These are phyloP conservation scores for Maudiozyma bulderi DNA, from an alignment of 805 yeast genomes.

Conservation along the genomic window DNA sequence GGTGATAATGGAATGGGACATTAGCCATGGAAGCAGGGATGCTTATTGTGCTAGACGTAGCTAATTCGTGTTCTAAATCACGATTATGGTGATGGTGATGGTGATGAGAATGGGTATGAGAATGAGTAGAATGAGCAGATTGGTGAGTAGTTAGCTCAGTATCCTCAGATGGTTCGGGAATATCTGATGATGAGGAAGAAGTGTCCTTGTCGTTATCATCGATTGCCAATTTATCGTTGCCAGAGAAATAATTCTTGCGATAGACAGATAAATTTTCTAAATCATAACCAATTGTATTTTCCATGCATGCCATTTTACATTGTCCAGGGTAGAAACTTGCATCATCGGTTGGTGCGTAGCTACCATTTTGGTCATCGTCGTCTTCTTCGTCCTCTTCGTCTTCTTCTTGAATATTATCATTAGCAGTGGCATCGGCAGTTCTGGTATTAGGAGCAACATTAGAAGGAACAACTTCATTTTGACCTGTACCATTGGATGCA, in stretches of 20 bases:
- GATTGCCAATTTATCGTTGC: conserved; percentile 1
- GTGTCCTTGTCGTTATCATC: not conserved
- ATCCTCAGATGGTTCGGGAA: not conserved
- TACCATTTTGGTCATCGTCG: not conserved
- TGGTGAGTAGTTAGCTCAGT: not conserved
- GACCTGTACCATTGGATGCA: not conserved
- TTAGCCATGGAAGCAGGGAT: not conserved
- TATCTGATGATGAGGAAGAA: not conserved
- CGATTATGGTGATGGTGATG: not conserved
- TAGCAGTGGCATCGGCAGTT: not conserved
- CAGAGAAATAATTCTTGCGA: conserved; percentile 22
- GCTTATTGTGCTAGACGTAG: not conserved
- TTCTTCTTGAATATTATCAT: not conserved
- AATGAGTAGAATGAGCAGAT: not conserved
- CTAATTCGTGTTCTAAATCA: not conserved
- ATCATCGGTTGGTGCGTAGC: not conserved
- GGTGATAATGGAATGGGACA: conserved; percentile 36
- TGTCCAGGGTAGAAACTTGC: not conserved
- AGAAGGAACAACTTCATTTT: not conserved
- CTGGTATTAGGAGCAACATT: not conserved
- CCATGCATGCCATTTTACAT: conserved; percentile 22
- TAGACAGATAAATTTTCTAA: conserved; percentile 27
- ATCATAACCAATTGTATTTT: conserved; percentile 29
- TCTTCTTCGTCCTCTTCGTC: not conserved
- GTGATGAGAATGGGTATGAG: not conserved